Percentiles rank a stretch among this genome's conserved stretches.
Evolutionary conservation across 2,329 filamentous ascomycete genomes (phyloP).

Genomic region (Thelonectria blattea): DNA sequence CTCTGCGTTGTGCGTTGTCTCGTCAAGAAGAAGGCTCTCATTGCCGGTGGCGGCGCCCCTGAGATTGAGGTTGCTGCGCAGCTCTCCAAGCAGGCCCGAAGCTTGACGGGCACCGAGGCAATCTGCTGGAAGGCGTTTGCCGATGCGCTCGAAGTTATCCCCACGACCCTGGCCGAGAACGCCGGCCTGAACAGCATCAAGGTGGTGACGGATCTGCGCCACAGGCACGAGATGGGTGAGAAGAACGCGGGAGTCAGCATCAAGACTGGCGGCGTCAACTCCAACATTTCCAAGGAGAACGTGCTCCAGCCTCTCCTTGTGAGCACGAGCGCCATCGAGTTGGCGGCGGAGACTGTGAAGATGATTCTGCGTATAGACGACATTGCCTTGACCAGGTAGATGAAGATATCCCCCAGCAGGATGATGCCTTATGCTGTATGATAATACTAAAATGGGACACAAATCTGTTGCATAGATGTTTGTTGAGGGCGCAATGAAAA

Average conservation of each 20-base stretch:
- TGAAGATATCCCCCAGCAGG: conserved; percentile 39
- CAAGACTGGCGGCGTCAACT: conserved; percentile 95
- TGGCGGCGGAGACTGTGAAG: conserved; percentile 98
- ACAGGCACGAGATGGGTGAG: conserved; percentile 94
- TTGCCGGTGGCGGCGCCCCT: conserved; percentile 93
- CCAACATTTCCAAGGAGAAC: conserved; percentile 95
- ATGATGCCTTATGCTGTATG: conserved; percentile 42
- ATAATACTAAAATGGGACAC: conserved; percentile 44
- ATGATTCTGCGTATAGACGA: conserved; percentile 78
- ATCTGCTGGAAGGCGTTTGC: conserved; percentile 99
- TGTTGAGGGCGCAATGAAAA: conserved; percentile 3
- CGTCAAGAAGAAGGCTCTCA: conserved; percentile 99
- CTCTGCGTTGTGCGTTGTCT: conserved; percentile 96
- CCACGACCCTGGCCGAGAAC: conserved; percentile 96
- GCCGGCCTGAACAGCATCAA: conserved; percentile 98
- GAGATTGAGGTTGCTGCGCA: conserved; percentile 95
- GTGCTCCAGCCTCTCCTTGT: conserved; percentile 95
- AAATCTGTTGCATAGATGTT: conserved; percentile 32
- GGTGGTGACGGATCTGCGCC: conserved; percentile 93
- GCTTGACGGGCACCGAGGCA: conserved; percentile 87
- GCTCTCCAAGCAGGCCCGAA: conserved; percentile 80
- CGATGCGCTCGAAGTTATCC: conserved; percentile 95
- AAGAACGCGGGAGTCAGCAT: conserved; percentile 97
- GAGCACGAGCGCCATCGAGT: conserved; percentile 95
- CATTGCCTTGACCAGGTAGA: conserved; percentile 67